These are phyloP conservation scores for Olyra latifolia DNA, from an alignment of 176 grass and related monocot genomes.

Conservation along the genomic window DNA sequence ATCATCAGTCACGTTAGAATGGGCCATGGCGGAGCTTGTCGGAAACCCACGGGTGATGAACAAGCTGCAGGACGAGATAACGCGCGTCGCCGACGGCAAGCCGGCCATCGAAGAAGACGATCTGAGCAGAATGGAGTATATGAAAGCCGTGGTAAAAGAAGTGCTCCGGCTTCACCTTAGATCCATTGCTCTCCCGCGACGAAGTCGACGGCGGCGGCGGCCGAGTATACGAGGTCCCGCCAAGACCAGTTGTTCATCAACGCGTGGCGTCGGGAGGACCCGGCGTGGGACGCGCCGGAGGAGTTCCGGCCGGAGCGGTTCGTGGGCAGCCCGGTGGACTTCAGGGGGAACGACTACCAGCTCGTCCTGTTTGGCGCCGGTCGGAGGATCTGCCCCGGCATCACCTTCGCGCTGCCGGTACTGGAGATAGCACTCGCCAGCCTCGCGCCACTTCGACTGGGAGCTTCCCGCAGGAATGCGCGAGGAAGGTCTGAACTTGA, in stretches of 20 bases:
- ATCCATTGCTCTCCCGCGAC: too few relatives aligned
- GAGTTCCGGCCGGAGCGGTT: conserved; percentile 77
- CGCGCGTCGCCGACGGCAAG: conserved; percentile 1
- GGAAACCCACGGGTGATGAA: conserved; percentile 43
- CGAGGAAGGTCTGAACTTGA: conserved; percentile 39
- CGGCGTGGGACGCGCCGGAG: conserved; percentile 49
- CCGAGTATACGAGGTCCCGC: conserved; percentile 55
- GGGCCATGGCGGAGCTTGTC: conserved; percentile 65
- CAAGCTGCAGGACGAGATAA: conserved; percentile 53
- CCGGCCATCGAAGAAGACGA: conserved; percentile 35
- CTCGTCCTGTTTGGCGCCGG: conserved; percentile 68
- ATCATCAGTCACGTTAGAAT: conserved; percentile 43
- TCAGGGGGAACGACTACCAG: conserved; percentile 54
- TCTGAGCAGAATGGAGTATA: conserved; percentile 43
- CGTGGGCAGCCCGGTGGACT: conserved; percentile 28
- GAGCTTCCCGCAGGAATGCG: conserved; percentile 37
- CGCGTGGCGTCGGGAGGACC: conserved; percentile 69
- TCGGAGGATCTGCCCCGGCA: conserved; percentile 65
- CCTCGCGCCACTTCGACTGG: conserved; percentile 56
- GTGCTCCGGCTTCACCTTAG: conserved; percentile 61
- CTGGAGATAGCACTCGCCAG: conserved; percentile 54
- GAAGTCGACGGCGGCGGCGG: conserved; percentile 26
- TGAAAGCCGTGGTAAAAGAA: conserved; percentile 62
- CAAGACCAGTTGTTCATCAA: conserved; percentile 53
- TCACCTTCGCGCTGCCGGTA: conserved; percentile 47